phyloP scores from a whole-genome alignment of 139 green algal genomes.

The Asterochloris sp. region DNA sequence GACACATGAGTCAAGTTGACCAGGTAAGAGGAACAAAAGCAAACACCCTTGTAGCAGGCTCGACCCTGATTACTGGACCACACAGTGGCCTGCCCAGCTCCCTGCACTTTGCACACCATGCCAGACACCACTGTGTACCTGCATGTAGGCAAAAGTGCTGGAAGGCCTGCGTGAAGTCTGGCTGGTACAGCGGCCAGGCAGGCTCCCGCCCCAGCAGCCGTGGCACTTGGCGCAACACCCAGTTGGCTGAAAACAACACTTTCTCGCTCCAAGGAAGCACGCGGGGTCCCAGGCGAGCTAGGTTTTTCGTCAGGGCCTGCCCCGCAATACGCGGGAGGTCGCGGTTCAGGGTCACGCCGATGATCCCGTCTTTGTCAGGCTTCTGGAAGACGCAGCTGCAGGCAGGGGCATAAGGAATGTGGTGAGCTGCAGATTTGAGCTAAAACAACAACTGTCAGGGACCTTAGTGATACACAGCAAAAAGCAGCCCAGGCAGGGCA shows the following conservation, averaged over 20 bases:
- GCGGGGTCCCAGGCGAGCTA: constrained; percentile 53
- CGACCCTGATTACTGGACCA: not conserved
- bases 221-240: constrained; percentile 31
- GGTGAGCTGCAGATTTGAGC: not conserved
- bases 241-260: constrained; percentile 50
- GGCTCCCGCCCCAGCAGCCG: constrained; percentile 30
- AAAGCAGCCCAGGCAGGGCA: no score
- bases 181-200: constrained; percentile 52
- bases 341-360: constrained; percentile 56
- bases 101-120: not conserved
- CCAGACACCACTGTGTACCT: constrained; percentile 17
- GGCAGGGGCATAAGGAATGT: not conserved
- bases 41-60: no score
- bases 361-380: constrained; percentile 34
- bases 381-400: constrained; percentile 60
- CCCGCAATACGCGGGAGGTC: constrained; percentile 52
- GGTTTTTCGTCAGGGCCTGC: constrained; percentile 51
- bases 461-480: no score
- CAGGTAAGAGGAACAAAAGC: no score
- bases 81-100: not conserved
- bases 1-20: no score
- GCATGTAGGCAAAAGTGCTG: constrained; percentile 84
- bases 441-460: no score
- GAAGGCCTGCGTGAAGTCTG: constrained; percentile 79
- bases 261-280: constrained; percentile 61